Percentiles rank a stretch among this genome's conserved stretches.
Conservation (phyloP, 2,329 filamentous ascomycete genomes). For the Penicillium sp. region DNA sequence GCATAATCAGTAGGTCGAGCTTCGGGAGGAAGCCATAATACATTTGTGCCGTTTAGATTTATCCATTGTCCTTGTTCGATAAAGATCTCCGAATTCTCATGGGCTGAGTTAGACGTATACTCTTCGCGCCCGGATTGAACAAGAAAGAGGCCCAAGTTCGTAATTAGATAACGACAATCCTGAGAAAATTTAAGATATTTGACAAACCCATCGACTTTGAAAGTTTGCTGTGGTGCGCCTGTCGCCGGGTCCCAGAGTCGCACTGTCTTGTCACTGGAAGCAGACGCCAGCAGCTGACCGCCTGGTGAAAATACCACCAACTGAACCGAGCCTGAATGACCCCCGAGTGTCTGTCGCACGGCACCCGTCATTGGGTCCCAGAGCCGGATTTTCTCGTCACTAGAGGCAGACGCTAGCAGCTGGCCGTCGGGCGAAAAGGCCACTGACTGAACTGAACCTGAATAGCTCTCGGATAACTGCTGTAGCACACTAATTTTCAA, state of each 20-base stretch:
- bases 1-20: conserved; percentile 13
- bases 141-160: neutral
- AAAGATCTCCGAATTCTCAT: conserved; percentile 1
- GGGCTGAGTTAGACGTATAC: neutral
- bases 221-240: neutral
- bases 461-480: neutral
- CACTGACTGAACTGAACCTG: neutral
- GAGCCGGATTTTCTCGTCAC: neutral
- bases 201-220: neutral
- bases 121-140: neutral
- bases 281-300: conserved; percentile 24
- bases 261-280: conserved; percentile 12
- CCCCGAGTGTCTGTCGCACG: conserved; percentile 2
- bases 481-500: neutral
- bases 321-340: conserved; percentile 11
- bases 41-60: conserved; percentile 9
- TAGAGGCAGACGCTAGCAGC: neutral
- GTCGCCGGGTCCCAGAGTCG: neutral
- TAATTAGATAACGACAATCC: neutral
- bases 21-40: conserved; percentile 20
- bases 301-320: conserved; percentile 20
- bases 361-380: conserved; percentile 2
- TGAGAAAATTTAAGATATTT: neutral
- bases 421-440: conserved; percentile 8
- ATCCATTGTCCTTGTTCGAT: conserved; percentile 13